Percentiles rank a stretch among this genome's conserved stretches.
Evolutionary conservation across 2,329 filamentous ascomycete species (phyloP).

Genomic region (Aspergillus sp.): DNA sequence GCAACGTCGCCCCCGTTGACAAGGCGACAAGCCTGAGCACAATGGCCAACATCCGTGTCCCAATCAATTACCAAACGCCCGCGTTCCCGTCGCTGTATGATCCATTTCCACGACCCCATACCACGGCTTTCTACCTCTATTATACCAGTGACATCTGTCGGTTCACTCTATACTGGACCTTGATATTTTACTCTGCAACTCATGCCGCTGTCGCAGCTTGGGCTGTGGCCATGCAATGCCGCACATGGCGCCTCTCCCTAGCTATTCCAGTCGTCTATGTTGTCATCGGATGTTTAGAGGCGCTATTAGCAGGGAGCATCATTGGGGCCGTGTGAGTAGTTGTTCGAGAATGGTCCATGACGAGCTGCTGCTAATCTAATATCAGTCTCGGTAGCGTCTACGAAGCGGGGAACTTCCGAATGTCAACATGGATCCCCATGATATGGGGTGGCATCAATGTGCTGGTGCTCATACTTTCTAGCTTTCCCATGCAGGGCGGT

Average conservation of each 20-base stretch:
- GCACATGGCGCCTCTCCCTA: conserved; percentile 57
- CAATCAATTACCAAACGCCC: conserved; percentile 64
- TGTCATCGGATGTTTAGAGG: conserved; percentile 71
- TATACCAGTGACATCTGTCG: conserved; percentile 76
- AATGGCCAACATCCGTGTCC: conserved; percentile 43
- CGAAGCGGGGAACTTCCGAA: conserved; percentile 75
- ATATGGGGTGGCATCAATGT: conserved; percentile 85
- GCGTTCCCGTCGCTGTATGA: conserved; percentile 80
- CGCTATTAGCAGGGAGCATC: conserved; percentile 74
- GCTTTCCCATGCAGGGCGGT: conserved; percentile 88
- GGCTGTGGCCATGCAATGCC: conserved; percentile 68
- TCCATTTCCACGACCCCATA: conserved; percentile 58
- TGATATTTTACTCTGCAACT: conserved; percentile 73
- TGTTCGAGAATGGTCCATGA: conserved; percentile 2
- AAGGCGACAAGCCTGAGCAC: conserved; percentile 1
- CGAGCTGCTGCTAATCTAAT: conserved; percentile 5
- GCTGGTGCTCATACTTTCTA: conserved; percentile 76
- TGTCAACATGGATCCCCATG: conserved; percentile 94
- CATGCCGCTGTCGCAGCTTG: conserved; percentile 70
- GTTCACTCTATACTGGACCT: conserved; percentile 83
- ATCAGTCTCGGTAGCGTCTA: conserved; percentile 75
- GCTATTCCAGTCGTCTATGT: conserved; percentile 68
- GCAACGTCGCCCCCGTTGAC: conserved; percentile 2
- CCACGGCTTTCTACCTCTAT: conserved; percentile 65
- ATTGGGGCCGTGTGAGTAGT: conserved; percentile 71